phyloP scores from a whole-genome alignment of 2,329 filamentous ascomycete genomes.

The Stagonosporopsis rhizophila region DNA sequence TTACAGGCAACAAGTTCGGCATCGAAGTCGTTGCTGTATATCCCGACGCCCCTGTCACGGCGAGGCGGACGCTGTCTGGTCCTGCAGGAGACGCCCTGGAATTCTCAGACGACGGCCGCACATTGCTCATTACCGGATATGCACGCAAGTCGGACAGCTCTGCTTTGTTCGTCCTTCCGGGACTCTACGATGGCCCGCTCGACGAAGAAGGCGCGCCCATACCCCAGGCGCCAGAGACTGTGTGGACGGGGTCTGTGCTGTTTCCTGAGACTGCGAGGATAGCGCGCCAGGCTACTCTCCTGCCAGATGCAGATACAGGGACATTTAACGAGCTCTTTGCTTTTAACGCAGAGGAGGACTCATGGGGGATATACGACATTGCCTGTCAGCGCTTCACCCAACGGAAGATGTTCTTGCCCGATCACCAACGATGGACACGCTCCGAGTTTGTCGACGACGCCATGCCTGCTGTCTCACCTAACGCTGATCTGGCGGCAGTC shows the following conservation, averaged over 20 bases:
- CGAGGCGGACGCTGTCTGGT: slow-evolving; percentile 46
- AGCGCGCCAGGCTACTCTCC: slow-evolving; percentile 48
- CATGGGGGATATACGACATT: slow-evolving; percentile 52
- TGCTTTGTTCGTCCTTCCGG: slow-evolving; percentile 49
- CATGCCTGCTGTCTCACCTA: slow-evolving; percentile 50
- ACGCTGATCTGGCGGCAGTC: slow-evolving; percentile 48
- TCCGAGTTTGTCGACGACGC: slow-evolving; percentile 51
- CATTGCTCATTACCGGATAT: slow-evolving; percentile 49
- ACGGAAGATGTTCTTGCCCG: slow-evolving; percentile 48
- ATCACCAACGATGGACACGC: slow-evolving; percentile 48
- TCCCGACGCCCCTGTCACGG: slow-evolving; percentile 58
- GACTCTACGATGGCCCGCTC: slow-evolving; percentile 49
- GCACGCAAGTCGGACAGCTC: slow-evolving; percentile 46
- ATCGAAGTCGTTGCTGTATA: slow-evolving; percentile 84
- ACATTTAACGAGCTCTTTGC: slow-evolving; percentile 52
- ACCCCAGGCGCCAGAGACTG: slow-evolving; percentile 44
- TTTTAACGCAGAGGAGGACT: slow-evolving; percentile 50
- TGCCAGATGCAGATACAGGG: slow-evolving; percentile 48
- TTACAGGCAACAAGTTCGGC: slow-evolving; percentile 84
- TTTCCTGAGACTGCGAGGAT: slow-evolving; percentile 50
- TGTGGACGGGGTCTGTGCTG: slow-evolving; percentile 51
- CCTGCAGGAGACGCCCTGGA: slow-evolving; percentile 47
- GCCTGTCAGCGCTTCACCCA: slow-evolving; percentile 48
- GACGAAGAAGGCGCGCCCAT: slow-evolving; percentile 51
- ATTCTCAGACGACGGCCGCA: slow-evolving; percentile 51